These are phyloP conservation scores for Decorospora gaudefroyi DNA, from an alignment of 2,329 filamentous ascomycete species.

Conservation along the genomic window DNA sequence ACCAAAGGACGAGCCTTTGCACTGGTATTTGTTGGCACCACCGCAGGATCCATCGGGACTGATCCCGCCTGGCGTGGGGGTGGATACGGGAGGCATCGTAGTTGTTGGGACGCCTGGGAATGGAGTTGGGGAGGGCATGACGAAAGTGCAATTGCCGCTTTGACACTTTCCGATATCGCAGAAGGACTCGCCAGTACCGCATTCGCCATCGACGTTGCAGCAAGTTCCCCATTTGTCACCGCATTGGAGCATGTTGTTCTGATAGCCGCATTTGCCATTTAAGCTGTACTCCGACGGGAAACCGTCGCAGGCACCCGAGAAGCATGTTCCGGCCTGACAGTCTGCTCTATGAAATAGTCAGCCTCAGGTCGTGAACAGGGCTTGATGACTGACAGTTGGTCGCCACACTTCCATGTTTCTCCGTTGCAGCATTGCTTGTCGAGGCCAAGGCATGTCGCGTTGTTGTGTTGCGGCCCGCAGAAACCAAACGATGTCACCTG, in stretches of 20 bases:
- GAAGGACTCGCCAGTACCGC: conserved; percentile 17
- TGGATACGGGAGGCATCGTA: background rate
- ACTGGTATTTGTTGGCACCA: conserved; percentile 5
- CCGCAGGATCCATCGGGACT: conserved; percentile 16
- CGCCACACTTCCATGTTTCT: conserved; percentile 5
- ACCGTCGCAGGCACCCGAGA: conserved; percentile 41
- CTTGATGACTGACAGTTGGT: too few relatives aligned
- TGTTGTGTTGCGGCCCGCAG: conserved; percentile 40
- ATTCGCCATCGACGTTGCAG: conserved; percentile 9
- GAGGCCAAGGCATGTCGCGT: conserved; percentile 42
- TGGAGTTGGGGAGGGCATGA: conserved; percentile 3
- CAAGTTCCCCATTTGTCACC: conserved; percentile 20
- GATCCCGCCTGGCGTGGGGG: background rate
- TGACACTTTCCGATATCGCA: conserved; percentile 15
- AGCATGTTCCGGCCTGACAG: conserved; percentile 40
- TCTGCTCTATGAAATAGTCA: conserved; percentile 30
- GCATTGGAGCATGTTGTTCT: conserved; percentile 11
- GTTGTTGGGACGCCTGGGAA: background rate
- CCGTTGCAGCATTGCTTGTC: conserved; percentile 20
- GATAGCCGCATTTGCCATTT: conserved; percentile 17
- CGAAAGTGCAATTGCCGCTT: conserved; percentile 16
- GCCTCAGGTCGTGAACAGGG: background rate
- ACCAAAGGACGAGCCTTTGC: conserved; percentile 10
- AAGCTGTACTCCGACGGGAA: conserved; percentile 12
- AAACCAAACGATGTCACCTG: conserved; percentile 19